Evolutionary conservation across 345 rosid genomes (phyloP).

Genomic region (Theobroma cacao): DNA sequence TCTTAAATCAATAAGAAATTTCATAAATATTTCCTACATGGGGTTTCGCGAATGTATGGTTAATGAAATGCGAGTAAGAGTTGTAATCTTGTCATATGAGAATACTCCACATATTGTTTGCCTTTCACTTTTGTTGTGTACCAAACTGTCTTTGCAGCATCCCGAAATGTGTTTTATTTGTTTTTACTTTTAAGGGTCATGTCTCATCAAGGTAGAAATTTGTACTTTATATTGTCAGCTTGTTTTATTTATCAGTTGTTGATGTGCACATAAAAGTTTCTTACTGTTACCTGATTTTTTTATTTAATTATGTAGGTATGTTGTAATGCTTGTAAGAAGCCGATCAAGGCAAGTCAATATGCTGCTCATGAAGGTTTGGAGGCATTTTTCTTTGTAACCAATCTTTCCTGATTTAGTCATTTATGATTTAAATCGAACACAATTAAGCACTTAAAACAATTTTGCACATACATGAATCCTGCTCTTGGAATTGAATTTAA

Average conservation of each 20-base stretch:
- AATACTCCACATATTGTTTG: not conserved
- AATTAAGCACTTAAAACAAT: not conserved
- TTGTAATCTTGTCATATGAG: not conserved
- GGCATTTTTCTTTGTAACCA: slow-evolving; percentile 12
- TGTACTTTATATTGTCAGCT: not conserved
- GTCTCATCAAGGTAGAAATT: not conserved
- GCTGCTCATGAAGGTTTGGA: slow-evolving; percentile 61
- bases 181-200: not conserved
- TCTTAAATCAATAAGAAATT: not conserved
- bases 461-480: not conserved
- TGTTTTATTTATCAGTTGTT: not conserved
- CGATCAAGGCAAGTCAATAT: slow-evolving; percentile 62
- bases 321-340: slow-evolving; percentile 76
- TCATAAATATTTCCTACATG: not conserved
- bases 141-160: not conserved
- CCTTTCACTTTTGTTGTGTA: not conserved
- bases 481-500: not conserved
- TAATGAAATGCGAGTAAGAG: not conserved
- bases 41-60: not conserved
- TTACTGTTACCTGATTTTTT: slow-evolving; percentile 12
- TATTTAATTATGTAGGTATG: slow-evolving; percentile 44
- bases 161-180: not conserved
- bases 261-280: not conserved
- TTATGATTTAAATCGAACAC: not conserved
- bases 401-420: not conserved